Base-by-base conservation (phyloP, 139 green algal species). In the Micromonas pusilla region DNA sequence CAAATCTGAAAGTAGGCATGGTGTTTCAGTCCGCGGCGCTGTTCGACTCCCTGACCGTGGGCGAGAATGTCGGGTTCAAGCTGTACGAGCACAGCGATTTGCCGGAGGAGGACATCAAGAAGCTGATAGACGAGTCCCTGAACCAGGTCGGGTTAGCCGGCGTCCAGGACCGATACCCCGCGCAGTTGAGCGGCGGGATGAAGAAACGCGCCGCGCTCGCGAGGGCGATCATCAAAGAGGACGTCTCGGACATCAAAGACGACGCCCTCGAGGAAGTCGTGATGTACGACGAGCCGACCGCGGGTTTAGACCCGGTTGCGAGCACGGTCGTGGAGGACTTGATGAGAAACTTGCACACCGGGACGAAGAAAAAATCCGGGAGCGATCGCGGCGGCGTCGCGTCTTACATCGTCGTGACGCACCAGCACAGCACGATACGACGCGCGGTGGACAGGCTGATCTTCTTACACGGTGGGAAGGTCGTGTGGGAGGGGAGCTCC, bases 261-360 rank as follows among this genome's bases (percentile, higher is more conserved):
- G 64, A 77, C 9, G 67, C 32, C 38, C 31, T 79, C 68, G 64
- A 78, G 71, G 64, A 99, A 86, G 80, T 98, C 16, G 86, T 99
- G 60, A 98, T 99, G 94, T 99, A 99, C 60, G 96, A 99, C 71
- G 96, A 99, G 84, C 96, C 96, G 0, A 99, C 96, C 0, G 96
- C 95, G 23, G 96, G 96, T 0, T 84, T 99, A 62, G 96, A 99
- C 85, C 95, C 96, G 1, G 92, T 99, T 1, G 94, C 96, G 0
- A 96, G 88, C 26, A 99, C 95, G 0, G 93, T 98, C 0, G 90
- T 99, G 9, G 95, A 99, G 73, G 93, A 99, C 79, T 82, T 99
- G 4, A 98, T 99, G 65, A 84, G 94, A 26, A 90, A 84, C 4
- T 76, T 99, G 72, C 91, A 97, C 80, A 81, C 79, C 31, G 26